Evolutionary conservation across 345 rosid species (phyloP).

Genomic region (Heritiera littoralis): DNA sequence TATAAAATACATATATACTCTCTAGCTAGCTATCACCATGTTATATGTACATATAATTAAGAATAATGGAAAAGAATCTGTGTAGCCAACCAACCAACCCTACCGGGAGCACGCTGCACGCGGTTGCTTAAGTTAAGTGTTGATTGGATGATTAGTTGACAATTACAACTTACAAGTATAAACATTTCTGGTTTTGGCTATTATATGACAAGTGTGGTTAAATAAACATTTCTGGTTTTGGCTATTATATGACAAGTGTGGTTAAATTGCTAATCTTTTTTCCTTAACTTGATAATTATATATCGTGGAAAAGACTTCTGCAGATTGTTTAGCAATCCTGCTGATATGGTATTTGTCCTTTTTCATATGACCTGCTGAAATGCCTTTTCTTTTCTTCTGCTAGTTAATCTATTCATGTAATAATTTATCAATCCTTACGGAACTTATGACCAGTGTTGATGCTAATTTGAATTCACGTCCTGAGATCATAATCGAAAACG

Average conservation of each 20-base stretch:
- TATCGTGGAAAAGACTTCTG: conserved; percentile 14
- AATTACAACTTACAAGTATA: not conserved
- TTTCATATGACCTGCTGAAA: conserved; percentile 10
- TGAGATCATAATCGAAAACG: no score
- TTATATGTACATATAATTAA: not conserved
- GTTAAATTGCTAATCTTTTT: not conserved
- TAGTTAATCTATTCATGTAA: not conserved
- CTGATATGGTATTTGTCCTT: conserved; percentile 17
- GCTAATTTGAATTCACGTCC: no score
- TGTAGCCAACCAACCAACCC: not conserved
- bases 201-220: not conserved
- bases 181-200: not conserved
- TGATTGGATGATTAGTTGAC: conserved; percentile 21
- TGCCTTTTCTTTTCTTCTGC: not conserved
- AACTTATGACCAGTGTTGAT: no score
- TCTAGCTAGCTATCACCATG: not conserved
- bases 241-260: not conserved
- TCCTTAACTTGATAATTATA: not conserved
- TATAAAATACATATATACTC: not conserved
- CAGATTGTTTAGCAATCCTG: not conserved
- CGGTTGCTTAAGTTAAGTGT: not conserved
- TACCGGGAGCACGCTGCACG: conserved; percentile 9
- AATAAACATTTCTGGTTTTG: conserved; percentile 5
- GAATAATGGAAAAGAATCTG: not conserved
- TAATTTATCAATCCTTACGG: not conserved